Base-by-base conservation (phyloP, 2,329 filamentous ascomycete species). In the Xylaria sp. region DNA sequence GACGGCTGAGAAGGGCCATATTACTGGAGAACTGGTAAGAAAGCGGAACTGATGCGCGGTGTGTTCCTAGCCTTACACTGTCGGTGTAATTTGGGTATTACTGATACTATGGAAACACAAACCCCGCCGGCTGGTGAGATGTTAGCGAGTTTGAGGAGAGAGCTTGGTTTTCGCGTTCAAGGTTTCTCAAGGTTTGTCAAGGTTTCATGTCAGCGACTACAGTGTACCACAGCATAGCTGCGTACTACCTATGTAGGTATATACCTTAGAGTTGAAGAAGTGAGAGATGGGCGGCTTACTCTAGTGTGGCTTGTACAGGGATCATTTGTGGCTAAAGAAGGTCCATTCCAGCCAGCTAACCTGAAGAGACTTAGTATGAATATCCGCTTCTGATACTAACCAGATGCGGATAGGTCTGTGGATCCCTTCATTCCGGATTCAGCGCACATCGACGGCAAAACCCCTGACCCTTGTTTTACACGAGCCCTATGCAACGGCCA, bases 401-500 rank as follows among this genome's bases (percentile, higher is more conserved):
- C 20, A 8, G 0, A 51, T 37, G n/a, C 41, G 32, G 54, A 12
- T 50, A 59, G n/a, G 56, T 9, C n/a, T 52, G 10, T 28, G n/a
- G 63, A 25, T 18, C 58, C 39, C 13, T 59, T 10, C 10, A 46
- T 56, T 10, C 20, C 23, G 4, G 9, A 44, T 15, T 37, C 50
- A 44, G n/a, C 18, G 55, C 32, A 57, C 46, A 9, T 37, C 9
- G 58, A 57, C 46, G 10, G 46, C 8, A 63, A 63, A 12, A 15
- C 48, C 46, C 67, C 67, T 60, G 64, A 59, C 44, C 66, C 68
- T 39, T 25, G 64, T 63, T 46, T 37, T 23, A 62, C 37, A 18
- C 48, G 61, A 50, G 54, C 46, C 60, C 65, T 70, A 70, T 44
- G 60, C 70, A 65, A 72, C 70, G n/a, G 67, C 70, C 52, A 63